Conservation (phyloP, 2,329 filamentous ascomycete species). For the Rachicladosporium sp. region DNA sequence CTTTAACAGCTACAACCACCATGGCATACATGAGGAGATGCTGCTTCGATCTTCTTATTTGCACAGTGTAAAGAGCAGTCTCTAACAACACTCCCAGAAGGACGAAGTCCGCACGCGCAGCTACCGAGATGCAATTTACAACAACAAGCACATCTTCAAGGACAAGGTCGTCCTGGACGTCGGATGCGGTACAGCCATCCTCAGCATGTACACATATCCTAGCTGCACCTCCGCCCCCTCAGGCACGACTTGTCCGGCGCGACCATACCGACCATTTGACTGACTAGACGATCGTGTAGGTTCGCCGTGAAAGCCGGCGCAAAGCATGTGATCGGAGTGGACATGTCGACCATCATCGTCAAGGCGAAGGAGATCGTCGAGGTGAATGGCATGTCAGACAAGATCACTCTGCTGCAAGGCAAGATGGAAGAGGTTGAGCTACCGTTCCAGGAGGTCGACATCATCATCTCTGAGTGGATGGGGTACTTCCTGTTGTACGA, state of each 20-base stretch:
- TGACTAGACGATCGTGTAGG: conserved; percentile 39
- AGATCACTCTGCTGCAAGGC: conserved; percentile 94
- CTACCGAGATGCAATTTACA: conserved; percentile 94
- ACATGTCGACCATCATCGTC: conserved; percentile 99
- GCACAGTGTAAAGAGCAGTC: conserved; percentile 2
- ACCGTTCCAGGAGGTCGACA: conserved; percentile 91
- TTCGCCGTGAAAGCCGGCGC: conserved; percentile 93
- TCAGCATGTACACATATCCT: conserved; percentile 65
- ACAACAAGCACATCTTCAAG: conserved; percentile 90
- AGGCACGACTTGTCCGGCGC: neutral
- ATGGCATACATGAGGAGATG: conserved; percentile 99
- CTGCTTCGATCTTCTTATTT: conserved; percentile 51
- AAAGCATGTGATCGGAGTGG: conserved; percentile 96
- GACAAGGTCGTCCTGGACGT: conserved; percentile 93
- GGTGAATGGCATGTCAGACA: conserved; percentile 80
- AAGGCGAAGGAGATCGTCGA: conserved; percentile 94
- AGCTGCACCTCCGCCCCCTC: neutral
- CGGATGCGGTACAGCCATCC: conserved; percentile 91
- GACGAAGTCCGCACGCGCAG: conserved; percentile 94
- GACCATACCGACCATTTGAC: conserved; percentile 3
- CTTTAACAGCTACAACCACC: conserved; percentile 76
- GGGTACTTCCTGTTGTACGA: conserved; percentile 98
- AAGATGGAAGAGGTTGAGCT: conserved; percentile 99
- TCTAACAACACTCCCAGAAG: conserved; percentile 49
- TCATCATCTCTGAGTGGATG: conserved; percentile 99